phyloP scores from a whole-genome alignment of 1,139 yeast genomes.

The Nematodospora anomalae region DNA sequence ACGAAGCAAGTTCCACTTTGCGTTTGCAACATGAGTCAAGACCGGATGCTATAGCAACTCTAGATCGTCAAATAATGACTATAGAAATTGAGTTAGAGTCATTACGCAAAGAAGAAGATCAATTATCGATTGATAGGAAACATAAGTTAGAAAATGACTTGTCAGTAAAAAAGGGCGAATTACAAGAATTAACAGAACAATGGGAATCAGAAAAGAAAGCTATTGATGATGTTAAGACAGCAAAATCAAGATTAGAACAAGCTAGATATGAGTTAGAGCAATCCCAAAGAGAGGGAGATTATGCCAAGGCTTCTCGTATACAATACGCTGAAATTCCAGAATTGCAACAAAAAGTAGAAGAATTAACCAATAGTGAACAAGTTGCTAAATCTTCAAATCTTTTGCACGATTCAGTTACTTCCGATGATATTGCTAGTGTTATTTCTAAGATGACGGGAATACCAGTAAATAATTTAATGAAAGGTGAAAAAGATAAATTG shows the following conservation, averaged over 20 bases:
- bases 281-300: conserved; percentile 81
- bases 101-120: conserved; percentile 87
- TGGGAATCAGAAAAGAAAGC: conserved; percentile 84
- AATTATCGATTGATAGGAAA: conserved; percentile 74
- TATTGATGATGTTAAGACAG: conserved; percentile 72
- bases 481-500: conserved; percentile 90
- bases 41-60: conserved; percentile 88
- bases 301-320: conserved; percentile 83
- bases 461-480: conserved; percentile 87
- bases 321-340: conserved; percentile 86
- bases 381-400: conserved; percentile 30
- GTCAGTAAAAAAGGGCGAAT: conserved; percentile 60
- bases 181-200: conserved; percentile 65
- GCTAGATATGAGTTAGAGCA: conserved; percentile 82
- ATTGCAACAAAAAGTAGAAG: conserved; percentile 58
- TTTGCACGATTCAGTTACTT: conserved; percentile 88
- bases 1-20: conserved; percentile 94
- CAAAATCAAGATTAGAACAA: conserved; percentile 80
- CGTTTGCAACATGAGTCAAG: conserved; percentile 94
- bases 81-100: conserved; percentile 94
- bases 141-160: conserved; percentile 64
- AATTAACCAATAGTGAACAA: conserved; percentile 35
- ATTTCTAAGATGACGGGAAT: conserved; percentile 95
- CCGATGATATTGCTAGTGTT: conserved; percentile 91
- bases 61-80: conserved; percentile 90